Base-by-base conservation (phyloP, 2,329 filamentous ascomycete genomes). In the Aspergillus ruber region DNA sequence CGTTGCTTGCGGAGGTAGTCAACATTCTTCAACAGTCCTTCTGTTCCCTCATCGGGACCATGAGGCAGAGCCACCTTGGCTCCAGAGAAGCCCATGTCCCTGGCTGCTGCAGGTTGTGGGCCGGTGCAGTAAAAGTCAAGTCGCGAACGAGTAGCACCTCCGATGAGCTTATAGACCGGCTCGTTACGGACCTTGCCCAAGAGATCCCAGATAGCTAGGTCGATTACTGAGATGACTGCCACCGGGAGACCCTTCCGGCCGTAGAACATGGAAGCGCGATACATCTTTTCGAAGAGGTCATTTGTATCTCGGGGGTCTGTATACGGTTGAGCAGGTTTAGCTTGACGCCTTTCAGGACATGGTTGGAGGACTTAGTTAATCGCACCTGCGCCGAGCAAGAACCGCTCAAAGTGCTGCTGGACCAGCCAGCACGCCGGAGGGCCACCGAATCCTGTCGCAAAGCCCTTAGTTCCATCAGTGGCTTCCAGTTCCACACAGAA, bases 121-220 rank as follows among this genome's bases (percentile, higher is more conserved):
- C 90, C 90, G 1, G 90, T 96, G 78, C 90, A 96, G 79, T 96
- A 96, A 68, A 96, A 96, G 70, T 91, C 75, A 56, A 96, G 76
- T 49, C 85, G 81, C 54, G 90, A 82, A 55, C 87, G 82, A 47
- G 89, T 93, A n/a, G 88, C 86, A 18, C 90, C 90, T 42, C 90
- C 90, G 61, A 96, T 95, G 64, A 96, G 78, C 67, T 90, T 90
- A 76, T 95, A 96, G 38, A 96, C 90, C 9, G 90, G 90, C 72
- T 96, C 90, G 56, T 89, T 87, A 55, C 90, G 82, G 53, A 96
- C 80, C 76, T 96, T 95, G 56, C 90, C 90, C 4, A 94, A 74
- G 38, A 96, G 76, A 74, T 96, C 90, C 90, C 90, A 96, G 36
- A 96, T 71, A 4, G 90, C 90, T 39, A 96, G 79, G 63, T 96